Evolutionary conservation across 257 asterid species (phyloP), one percentile per base, ranked within the genome.

Genomic region (Solanum lignicaule): DNA sequence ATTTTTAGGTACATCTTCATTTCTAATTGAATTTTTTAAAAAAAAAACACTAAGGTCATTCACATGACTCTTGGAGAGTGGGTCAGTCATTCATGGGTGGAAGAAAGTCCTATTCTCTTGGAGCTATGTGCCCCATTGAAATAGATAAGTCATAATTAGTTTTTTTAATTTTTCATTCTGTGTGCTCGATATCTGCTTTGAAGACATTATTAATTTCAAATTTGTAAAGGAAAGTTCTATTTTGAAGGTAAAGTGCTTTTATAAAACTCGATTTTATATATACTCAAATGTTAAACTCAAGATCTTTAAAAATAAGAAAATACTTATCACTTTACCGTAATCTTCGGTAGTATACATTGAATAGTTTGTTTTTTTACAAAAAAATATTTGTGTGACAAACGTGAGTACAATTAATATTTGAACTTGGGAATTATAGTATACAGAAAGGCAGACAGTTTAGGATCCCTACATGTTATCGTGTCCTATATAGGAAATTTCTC

Each of bases 121-220:
- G 52, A 74, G 55, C 21, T 36, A 0, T 35, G 6, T 36, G 32
- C 21, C 55, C 20, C 21, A 35, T 20, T 73, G 48, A 73, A 65
- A 65, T 65, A n/a, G 3, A 9, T n/a, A 10, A n/a, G 72, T 10
- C 31, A 23, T 60, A 60, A 60, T 23, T 1, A 14, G 4, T 20
- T 58, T 20, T 41, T 20, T 9, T 0, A 4, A 5, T 65, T 25
- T 25, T 65, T 65, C 0, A n/a, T 65, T 11, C 0, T 0, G 0
- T 2, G 7, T 65, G 27, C 4, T n/a, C 4, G 32, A 5, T 65
- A 65, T n/a, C 0, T n/a, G 0, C 0, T 2, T 23, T 10, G 3
- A 62, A n/a, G 14, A 3, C 0, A 52, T 15, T 4, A 60, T 2
- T 62, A 9, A 62, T n/a, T 52, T 62, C 0, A n/a, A 10, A 9